Conservation (phyloP, 164 flowering plant species). For the Vitis vinifera region DNA sequence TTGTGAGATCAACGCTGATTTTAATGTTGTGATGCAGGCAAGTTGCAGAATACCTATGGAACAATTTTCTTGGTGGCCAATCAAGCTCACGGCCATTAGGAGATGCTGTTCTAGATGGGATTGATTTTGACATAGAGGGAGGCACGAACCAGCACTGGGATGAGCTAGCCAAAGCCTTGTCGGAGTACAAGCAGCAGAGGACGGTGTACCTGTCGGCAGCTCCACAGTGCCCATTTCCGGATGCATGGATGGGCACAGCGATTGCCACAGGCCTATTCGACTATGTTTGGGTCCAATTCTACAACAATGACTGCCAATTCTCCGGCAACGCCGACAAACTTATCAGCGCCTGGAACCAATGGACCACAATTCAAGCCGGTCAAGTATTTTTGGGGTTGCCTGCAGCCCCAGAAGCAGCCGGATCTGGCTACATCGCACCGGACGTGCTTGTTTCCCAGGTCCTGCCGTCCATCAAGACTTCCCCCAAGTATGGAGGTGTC, state of each 20-base stretch:
- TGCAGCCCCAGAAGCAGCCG: conserved; percentile 12
- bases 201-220: conserved; percentile 18
- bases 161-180: too few species aligned
- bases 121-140: too few species aligned
- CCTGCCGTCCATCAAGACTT: conserved; percentile 4
- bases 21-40: too few species aligned
- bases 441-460: conserved; percentile 1
- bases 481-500: too few species aligned
- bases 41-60: too few species aligned
- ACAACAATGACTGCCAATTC: conserved; percentile 20
- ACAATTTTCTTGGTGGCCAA: too few species aligned
- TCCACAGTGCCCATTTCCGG: conserved; percentile 21
- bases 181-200: too few species aligned
- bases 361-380: background rate
- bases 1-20: too few species aligned
- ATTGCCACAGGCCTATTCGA: conserved; percentile 18
- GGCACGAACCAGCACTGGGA: too few species aligned
- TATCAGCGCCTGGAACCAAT: conserved; percentile 7
- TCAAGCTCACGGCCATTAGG: too few species aligned
- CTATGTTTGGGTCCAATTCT: conserved; percentile 27
- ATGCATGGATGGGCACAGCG: conserved; percentile 6
- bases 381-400: conserved; percentile 12
- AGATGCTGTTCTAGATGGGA: too few species aligned
- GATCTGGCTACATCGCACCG: conserved; percentile 1
- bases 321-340: conserved; percentile 2